Evolutionary conservation across 2,329 filamentous ascomycete genomes (phyloP), one percentile per base, ranked within the genome.

Genomic region (Pestalotiopsis sp.): DNA sequence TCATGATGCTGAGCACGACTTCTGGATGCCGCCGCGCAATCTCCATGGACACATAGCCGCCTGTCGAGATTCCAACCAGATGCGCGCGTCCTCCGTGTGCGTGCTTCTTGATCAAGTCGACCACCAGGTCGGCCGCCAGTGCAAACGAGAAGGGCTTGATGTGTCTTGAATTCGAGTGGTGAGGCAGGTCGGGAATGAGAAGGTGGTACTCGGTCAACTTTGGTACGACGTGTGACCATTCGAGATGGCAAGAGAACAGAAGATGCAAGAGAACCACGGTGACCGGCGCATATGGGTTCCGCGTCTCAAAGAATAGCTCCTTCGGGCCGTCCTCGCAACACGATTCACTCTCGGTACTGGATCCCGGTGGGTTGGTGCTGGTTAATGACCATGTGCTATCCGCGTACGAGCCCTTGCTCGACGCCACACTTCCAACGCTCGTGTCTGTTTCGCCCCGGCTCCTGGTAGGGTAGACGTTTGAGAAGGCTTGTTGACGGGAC

Each of bases 41-140:
- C n/a, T 76, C 74, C 68, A 80, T 71, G 39, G 74, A 73, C 1
- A 82, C 68, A 67, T 77, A 83, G 1, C 80, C 81, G 12, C 81
- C 81, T 66, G 81, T 80, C 2, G 81, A 84, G 25, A 83, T 59
- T 3, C 81, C 81, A 39, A 81, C 79, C 38, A 83, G 59, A 70
- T 83, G 82, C 3, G 81, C 82, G 2, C 71, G 71, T 5, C 77
- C 74, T 65, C 75, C 72, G 59, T 82, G 77, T 12, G 81, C 81
- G 67, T 79, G 75, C 3, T 70, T 67, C 11, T 74, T 75, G 66
- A 84, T 81, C 65, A 83, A 73, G 1, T 71, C 66, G 11, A 81
- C 78, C 17, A 84, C 73, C 14, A 74, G 75, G 36, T 77, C 74
- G 56, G 80, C 77, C 23, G 75, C 73, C 27, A 75, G 71, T 9